Conservation (phyloP, 208 protist species). For the Strigomonas culicis region DNA sequence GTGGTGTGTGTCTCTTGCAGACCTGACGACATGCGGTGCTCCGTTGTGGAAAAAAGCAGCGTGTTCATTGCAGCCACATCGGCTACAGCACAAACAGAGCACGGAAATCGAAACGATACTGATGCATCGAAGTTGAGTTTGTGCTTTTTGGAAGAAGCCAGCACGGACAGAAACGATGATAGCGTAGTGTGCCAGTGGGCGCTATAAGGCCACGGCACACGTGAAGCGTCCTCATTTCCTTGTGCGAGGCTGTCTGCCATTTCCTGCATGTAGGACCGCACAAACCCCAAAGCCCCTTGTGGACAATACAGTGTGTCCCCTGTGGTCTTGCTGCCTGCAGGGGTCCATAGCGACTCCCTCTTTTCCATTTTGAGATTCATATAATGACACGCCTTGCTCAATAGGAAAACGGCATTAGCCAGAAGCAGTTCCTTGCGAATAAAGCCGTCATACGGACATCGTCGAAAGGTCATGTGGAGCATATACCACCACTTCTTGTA, state of each 20-base stretch:
- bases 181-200: not conserved
- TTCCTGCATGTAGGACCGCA: conserved; percentile 32
- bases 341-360: conserved; percentile 16
- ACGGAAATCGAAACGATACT: conserved; percentile 21
- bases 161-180: not conserved
- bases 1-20: conserved; percentile 45
- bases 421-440: conserved; percentile 43
- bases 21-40: not conserved
- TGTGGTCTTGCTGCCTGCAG: not conserved
- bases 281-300: conserved; percentile 34
- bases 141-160: not conserved
- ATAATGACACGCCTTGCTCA: conserved; percentile 44
- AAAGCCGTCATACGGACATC: not conserved
- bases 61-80: not conserved
- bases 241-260: not conserved
- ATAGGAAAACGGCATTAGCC: conserved; percentile 53
- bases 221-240: not conserved
- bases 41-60: not conserved
- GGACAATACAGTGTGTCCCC: not conserved
- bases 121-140: not conserved
- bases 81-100: conserved; percentile 49
- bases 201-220: not conserved
- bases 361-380: conserved; percentile 21
- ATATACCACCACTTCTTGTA: not conserved
- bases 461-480: not conserved